These are phyloP conservation scores for Dioszegia crocea DNA, from an alignment of 768 basidiomycete species.

Conservation along the genomic window DNA sequence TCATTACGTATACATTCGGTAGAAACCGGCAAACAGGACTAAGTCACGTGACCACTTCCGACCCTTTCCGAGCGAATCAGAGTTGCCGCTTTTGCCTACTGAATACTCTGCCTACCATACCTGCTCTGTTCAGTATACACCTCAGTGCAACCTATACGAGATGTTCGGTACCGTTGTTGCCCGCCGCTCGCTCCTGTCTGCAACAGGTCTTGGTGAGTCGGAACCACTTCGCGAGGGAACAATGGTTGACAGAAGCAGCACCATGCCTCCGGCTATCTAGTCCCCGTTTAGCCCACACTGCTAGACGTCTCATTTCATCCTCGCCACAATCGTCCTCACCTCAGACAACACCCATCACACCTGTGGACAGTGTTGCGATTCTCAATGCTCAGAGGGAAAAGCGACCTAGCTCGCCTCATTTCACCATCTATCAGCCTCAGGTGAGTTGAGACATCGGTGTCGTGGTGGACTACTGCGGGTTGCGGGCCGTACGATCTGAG, in stretches of 20 bases:
- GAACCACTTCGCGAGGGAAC: background rate
- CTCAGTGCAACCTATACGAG: background rate
- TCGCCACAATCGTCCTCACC: constrained; percentile 23
- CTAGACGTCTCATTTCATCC: background rate
- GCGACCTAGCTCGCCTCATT: constrained; percentile 90
- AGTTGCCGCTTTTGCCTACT: constrained; percentile 2
- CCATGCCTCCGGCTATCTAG: constrained; percentile 24
- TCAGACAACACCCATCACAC: constrained; percentile 43
- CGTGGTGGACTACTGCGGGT: no score
- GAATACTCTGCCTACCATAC: background rate
- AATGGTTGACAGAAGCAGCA: constrained; percentile 7
- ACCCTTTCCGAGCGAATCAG: background rate
- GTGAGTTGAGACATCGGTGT: no score
- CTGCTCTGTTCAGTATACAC: no score
- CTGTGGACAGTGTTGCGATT: constrained; percentile 54
- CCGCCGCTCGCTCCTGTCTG: constrained; percentile 8
- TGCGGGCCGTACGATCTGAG: no score
- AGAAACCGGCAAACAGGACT: no score
- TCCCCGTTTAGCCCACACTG: constrained; percentile 10
- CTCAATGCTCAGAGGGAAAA: constrained; percentile 81
- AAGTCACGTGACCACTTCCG: background rate
- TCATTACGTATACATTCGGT: no score
- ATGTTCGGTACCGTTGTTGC: constrained; percentile 10
- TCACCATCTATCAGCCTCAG: constrained; percentile 74
- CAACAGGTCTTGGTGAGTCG: constrained; percentile 10